A percentile compares a stretch with the other conserved stretches of the same genome.
Evolutionary conservation across 176 grass and related monocot genomes (phyloP).

Genomic region (Zoysia pacifica): DNA sequence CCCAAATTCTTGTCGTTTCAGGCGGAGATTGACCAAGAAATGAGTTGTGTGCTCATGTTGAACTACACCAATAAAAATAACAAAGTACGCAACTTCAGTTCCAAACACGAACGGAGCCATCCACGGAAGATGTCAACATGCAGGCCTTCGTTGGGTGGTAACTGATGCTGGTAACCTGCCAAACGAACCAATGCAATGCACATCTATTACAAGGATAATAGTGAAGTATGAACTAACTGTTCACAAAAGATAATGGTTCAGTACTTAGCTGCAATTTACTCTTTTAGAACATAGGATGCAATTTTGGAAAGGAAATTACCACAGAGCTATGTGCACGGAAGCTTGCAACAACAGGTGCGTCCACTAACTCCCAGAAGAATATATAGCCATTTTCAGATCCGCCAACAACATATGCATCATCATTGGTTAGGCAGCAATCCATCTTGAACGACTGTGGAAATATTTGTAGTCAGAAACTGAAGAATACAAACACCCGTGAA

Average conservation of each 20-base stretch:
- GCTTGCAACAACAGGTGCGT: conserved; percentile 72
- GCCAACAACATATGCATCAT: conserved; percentile 79
- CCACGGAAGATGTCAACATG: conserved; percentile 91
- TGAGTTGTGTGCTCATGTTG: too few species aligned
- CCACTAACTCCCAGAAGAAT: conserved; percentile 95
- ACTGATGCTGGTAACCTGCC: conserved; percentile 83
- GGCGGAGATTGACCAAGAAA: too few species aligned
- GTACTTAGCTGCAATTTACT: background rate
- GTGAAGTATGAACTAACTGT: background rate
- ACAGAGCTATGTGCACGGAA: conserved; percentile 90
- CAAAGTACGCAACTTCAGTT: conserved; percentile 26
- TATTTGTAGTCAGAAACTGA: background rate
- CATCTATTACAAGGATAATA: background rate
- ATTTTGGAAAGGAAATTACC: conserved; percentile 55
- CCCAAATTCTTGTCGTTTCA: too few species aligned
- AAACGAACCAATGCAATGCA: conserved; percentile 23
- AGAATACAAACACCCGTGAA: background rate
- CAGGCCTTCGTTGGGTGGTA: conserved; percentile 83
- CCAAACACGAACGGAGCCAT: conserved; percentile 87
- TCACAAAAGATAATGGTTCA: background rate
- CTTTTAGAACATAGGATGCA: background rate
- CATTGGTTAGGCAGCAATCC: conserved; percentile 95
- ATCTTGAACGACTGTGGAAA: conserved; percentile 83
- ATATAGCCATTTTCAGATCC: conserved; percentile 89
- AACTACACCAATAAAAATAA: too few species aligned